Evolutionary conservation across 2,329 filamentous ascomycete species (phyloP).

Genomic region (Cryphonectria naterciae): DNA sequence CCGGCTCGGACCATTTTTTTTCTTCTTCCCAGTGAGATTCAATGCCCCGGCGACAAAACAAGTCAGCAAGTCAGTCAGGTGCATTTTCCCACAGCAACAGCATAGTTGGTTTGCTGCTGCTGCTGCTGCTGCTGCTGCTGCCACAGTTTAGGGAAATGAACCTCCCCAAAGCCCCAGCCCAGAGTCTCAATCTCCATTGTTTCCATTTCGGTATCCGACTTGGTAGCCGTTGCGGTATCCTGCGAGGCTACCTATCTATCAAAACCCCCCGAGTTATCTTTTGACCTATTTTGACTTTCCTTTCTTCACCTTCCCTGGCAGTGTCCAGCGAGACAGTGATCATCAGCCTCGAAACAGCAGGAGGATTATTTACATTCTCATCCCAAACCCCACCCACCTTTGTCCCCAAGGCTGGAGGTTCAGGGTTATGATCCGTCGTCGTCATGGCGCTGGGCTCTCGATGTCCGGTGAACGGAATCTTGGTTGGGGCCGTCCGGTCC

Average conservation of each 20-base stretch:
- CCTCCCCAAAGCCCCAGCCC: not conserved
- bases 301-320: constrained; percentile 9
- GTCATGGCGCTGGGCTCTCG: not conserved
- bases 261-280: constrained; percentile 10
- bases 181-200: not conserved
- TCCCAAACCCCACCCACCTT: not conserved
- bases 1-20: constrained; percentile 1
- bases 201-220: constrained; percentile 15
- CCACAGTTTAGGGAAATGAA: not conserved
- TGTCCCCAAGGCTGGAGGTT: not conserved
- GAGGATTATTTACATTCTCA: not conserved
- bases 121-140: not conserved
- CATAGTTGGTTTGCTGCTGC: not conserved
- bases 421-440: not conserved
- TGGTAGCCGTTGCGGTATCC: not conserved
- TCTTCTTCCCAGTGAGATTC: not conserved
- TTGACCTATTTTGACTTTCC: not conserved
- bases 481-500: constrained; percentile 1
- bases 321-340: not conserved
- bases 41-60: not conserved
- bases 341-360: constrained; percentile 15
- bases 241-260: not conserved
- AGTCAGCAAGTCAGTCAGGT: not conserved
- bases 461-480: constrained; percentile 13
- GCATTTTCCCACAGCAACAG: not conserved